Evolutionary conservation across 192 early-diverging fungal genomes (phyloP), one percentile per base, ranked within the genome.

Genomic region (Backusella sp.): DNA sequence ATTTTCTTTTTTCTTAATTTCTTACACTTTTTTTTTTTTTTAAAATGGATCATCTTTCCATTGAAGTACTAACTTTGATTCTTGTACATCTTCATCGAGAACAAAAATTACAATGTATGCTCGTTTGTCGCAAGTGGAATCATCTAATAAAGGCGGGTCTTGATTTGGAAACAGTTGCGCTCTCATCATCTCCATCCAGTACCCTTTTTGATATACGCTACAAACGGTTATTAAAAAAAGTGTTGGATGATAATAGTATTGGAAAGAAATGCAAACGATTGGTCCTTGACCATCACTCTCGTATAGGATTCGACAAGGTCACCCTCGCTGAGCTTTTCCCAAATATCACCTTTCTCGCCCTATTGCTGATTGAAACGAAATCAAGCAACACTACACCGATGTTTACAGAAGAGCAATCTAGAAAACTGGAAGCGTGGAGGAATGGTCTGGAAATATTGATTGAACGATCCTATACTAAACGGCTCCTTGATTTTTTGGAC

Each of bases 401-500:
- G 21, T 59, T 19, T 23, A 59, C n/a, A 8, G 4, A 59, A 26
- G 53, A 21, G 12, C 53, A 59, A 12, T 59, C 56, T 1, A 28
- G 26, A 28, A 62, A 26, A 14, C 9, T 62, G 26, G 26, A 62
- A 14, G 9, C 19, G 3, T 28, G 56, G 56, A 12, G 56, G 26
- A 28, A 28, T 26, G 9, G 23, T 11, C 28, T 62, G 23, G 3
- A 28, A 28, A 62, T 23, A 3, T 26, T 62, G 23, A 59, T 59
- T 59, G 53, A 59, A 26, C 53, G 53, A 59, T 59, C 53, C 53
- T 59, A 59, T 59, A 59, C 53, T 6, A 62, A 62, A 28, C 56
- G 56, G 3, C 26, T 62, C 1, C 1, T 62, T 62, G 21, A 62
- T 62, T 62, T 26, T 62, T 62, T 62, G 9, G 26, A 62, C 3